Evolutionary conservation across 1,284 basidiomycete species (phyloP).

Genomic region (Phlebopus sp.): DNA sequence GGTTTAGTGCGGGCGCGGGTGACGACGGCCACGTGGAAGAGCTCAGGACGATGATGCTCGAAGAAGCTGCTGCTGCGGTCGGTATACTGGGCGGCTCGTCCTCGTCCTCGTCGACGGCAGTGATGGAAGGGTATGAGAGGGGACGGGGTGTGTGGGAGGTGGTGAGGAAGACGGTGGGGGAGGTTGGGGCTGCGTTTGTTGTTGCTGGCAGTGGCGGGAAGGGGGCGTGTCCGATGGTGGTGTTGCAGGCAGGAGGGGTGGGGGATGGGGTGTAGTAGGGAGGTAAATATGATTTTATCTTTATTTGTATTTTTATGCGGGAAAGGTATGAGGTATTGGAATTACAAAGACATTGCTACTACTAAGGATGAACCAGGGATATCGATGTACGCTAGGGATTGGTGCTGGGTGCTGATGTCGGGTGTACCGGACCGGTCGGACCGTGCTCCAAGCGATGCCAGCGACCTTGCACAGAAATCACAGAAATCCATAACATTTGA

Average conservation of each 20-base stretch:
- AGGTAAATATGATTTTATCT: no score
- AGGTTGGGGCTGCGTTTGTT: constrained; percentile 67
- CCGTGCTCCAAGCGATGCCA: not conserved
- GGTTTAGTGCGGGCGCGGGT: constrained; percentile 52
- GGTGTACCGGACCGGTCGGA: not conserved
- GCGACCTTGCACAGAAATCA: no score
- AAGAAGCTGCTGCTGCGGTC: constrained; percentile 45
- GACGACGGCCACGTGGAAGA: constrained; percentile 46
- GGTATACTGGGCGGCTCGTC: no score
- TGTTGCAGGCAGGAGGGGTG: constrained; percentile 21
- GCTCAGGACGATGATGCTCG: constrained; percentile 51
- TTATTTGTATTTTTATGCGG: not conserved
- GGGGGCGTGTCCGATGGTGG: constrained; percentile 20
- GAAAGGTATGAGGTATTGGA: not conserved
- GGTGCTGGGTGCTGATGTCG: no score
- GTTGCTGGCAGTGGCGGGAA: constrained; percentile 23
- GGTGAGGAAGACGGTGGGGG: constrained; percentile 73
- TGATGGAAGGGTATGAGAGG: constrained; percentile 39
- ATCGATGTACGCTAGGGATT: no score
- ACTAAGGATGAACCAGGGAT: no score
- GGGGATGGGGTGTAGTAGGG: constrained; percentile 2
- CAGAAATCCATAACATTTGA: no score
- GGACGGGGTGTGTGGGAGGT: constrained; percentile 13
- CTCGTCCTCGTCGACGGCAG: no score
- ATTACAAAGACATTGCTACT: no score